These are phyloP conservation scores for Dianthus caryophyllus DNA, from an alignment of 148 eudicot genomes.

Conservation along the genomic window DNA sequence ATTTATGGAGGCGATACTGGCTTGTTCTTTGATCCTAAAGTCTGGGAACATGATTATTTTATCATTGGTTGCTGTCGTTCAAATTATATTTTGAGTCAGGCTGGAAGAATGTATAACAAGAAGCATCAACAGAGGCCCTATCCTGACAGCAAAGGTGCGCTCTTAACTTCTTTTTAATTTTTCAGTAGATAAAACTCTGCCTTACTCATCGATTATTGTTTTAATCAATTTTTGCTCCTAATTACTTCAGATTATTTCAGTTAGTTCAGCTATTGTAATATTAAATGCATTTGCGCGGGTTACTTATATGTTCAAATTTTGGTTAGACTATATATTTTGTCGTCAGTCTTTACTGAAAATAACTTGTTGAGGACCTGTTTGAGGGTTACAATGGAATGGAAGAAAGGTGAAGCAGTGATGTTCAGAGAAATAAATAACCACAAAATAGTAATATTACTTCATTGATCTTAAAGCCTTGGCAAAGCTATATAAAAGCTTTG, in stretches of 20 bases:
- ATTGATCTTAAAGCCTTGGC: not conserved
- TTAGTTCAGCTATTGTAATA: not conserved
- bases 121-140: conserved; percentile 1
- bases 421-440: not conserved
- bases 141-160: not conserved
- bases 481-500: conserved; percentile 3
- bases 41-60: not conserved
- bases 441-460: not conserved
- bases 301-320: not conserved
- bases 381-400: not conserved
- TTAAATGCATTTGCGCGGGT: not conserved
- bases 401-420: not conserved
- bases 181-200: not conserved
- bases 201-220: not conserved
- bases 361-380: not conserved
- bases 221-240: not conserved
- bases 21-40: not conserved
- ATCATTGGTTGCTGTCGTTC: not conserved
- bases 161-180: not conserved
- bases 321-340: not conserved
- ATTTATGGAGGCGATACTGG: conserved; percentile 9
- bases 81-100: not conserved
- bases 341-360: not conserved
- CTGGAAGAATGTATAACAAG: not conserved
- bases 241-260: too few relatives aligned